phyloP scores from a whole-genome alignment of 345 rosid species.

The Rhizophora mangle region DNA sequence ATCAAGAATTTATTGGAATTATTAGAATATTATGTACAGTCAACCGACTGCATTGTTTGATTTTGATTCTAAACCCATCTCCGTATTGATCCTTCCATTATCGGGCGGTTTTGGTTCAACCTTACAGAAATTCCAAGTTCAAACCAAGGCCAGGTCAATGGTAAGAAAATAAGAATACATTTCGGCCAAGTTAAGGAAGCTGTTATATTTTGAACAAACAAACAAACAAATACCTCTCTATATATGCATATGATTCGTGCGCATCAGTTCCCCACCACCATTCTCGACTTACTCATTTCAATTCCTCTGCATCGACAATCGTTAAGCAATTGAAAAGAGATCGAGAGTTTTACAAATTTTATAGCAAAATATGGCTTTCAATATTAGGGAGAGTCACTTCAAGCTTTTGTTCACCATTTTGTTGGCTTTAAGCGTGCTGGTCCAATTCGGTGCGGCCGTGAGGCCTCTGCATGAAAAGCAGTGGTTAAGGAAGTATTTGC shows the following conservation, averaged over 20 bases:
- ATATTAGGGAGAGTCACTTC: background rate
- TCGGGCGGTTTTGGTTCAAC: no score
- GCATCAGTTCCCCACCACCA: background rate
- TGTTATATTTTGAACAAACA: background rate
- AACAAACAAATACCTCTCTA: background rate
- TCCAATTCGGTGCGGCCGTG: slow-evolving; percentile 15
- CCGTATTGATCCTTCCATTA: no score
- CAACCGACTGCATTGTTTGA: no score
- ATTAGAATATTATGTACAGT: no score
- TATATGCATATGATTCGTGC: no score
- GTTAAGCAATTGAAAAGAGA: no score
- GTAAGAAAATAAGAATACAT: background rate
- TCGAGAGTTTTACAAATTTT: no score
- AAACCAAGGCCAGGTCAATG: background rate
- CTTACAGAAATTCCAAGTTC: background rate
- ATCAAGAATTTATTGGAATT: no score
- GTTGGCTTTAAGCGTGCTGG: background rate
- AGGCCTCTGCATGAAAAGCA: slow-evolving; percentile 23
- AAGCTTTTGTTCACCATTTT: slow-evolving; percentile 2
- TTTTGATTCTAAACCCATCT: no score
- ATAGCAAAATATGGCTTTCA: background rate
- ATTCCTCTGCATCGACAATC: no score
- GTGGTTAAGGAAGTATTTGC: slow-evolving; percentile 10
- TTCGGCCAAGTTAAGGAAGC: background rate
- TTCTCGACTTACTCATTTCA: no score